Conservation (phyloP, 1,139 yeast species). For the Geotrichum cucujoidarum region DNA sequence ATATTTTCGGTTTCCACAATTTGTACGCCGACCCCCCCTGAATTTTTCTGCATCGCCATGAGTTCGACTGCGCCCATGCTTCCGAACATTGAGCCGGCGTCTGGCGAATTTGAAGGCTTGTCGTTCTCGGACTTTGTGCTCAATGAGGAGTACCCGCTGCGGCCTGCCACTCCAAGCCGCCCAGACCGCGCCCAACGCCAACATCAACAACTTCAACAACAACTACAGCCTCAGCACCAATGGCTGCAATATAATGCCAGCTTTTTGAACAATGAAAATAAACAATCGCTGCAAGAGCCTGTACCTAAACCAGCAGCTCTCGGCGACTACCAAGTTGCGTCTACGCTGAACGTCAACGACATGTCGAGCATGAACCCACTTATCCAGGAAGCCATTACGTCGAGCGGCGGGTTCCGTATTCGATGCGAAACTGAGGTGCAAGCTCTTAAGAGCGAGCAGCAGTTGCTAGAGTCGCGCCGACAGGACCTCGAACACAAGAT, state of each 20-base stretch:
- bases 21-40: too few species aligned
- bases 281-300: too few species aligned
- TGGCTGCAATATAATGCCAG: too few species aligned
- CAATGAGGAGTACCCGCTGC: background rate
- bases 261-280: too few species aligned
- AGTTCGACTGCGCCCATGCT: constrained; percentile 5
- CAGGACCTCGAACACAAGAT: background rate
- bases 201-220: background rate
- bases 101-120: constrained; percentile 12
- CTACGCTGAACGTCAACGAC: constrained; percentile 1
- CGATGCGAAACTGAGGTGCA: constrained; percentile 5
- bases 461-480: background rate
- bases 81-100: constrained; percentile 5
- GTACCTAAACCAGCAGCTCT: background rate
- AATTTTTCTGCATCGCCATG: too few species aligned
- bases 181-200: background rate
- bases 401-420: background rate
- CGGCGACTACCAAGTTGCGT: background rate
- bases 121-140: constrained; percentile 3
- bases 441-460: constrained; percentile 4
- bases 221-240: background rate
- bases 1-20: too few species aligned
- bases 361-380: constrained; percentile 14
- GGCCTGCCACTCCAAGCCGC: background rate
- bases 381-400: constrained; percentile 30